A percentile compares a stretch with the other conserved stretches of the same genome.
Evolutionary conservation across 805 yeast genomes (phyloP).

Genomic region (Candida gorgasii): DNA sequence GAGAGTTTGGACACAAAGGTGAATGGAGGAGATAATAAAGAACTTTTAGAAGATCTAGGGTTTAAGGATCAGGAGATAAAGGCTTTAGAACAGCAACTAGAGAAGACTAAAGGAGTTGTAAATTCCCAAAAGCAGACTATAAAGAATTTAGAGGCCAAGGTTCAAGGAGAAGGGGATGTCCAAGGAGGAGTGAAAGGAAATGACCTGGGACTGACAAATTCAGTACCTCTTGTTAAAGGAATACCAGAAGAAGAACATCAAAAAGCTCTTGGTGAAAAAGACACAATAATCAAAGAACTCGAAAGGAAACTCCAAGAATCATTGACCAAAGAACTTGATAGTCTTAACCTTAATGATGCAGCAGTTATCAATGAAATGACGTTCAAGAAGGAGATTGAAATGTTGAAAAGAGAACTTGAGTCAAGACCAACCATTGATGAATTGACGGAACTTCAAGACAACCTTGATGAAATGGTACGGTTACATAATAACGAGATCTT

Average conservation of each 20-base stretch:
- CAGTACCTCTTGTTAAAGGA: no score
- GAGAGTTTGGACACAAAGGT: constrained; percentile 10
- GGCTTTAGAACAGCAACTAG: constrained; percentile 17
- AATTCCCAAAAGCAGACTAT: constrained; percentile 14
- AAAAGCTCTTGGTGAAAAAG: constrained; percentile 6
- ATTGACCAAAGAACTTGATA: constrained; percentile 13
- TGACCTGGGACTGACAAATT: no score
- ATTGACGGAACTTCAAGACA: constrained; percentile 42
- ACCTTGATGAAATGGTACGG: constrained; percentile 43
- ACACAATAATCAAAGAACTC: constrained; percentile 12
- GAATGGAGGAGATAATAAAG: background rate
- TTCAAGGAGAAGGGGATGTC: background rate
- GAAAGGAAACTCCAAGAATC: constrained; percentile 16
- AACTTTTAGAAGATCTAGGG: constrained; percentile 8
- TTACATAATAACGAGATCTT: constrained; percentile 36
- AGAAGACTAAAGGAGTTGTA: constrained; percentile 12
- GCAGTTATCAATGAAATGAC: constrained; percentile 14
- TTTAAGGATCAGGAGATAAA: constrained; percentile 18
- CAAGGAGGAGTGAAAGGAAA: no score
- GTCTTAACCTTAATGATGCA: constrained; percentile 15
- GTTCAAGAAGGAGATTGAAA: constrained; percentile 23
- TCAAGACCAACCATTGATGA: constrained; percentile 45
- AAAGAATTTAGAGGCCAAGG: constrained; percentile 7
- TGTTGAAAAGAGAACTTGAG: constrained; percentile 32
- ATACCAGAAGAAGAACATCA: background rate